Evolutionary conservation across 257 asterid genomes (phyloP).

Genomic region (Cynanchum wilfordii): DNA sequence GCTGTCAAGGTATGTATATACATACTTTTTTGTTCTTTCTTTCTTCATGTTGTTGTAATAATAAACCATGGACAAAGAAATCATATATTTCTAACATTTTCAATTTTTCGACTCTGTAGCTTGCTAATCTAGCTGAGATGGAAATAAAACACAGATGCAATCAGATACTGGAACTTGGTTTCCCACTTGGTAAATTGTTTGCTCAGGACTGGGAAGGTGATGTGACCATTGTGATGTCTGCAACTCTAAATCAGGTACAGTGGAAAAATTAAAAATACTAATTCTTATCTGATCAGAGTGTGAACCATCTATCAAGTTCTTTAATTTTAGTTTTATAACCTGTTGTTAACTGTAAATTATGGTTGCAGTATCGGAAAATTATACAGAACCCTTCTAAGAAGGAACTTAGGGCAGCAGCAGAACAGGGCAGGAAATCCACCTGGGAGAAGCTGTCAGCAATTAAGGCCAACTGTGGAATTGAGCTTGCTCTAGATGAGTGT

Average conservation of each 20-base stretch:
- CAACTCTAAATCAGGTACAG: slow-evolving; percentile 86
- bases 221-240: slow-evolving; percentile 94
- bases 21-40: not conserved
- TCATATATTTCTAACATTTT: not conserved
- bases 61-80: not conserved
- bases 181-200: slow-evolving; percentile 83
- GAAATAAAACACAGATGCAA: slow-evolving; percentile 94
- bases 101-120: slow-evolving; percentile 35
- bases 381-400: slow-evolving; percentile 77
- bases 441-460: slow-evolving; percentile 97
- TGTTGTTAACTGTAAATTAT: not conserved
- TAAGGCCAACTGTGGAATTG: slow-evolving; percentile 93
- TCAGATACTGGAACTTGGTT: slow-evolving; percentile 84
- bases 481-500: slow-evolving; percentile 87
- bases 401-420: slow-evolving; percentile 81
- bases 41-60: not conserved
- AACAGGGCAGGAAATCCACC: slow-evolving; percentile 90
- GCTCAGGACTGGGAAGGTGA: slow-evolving; percentile 99
- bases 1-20: slow-evolving; percentile 71
- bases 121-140: slow-evolving; percentile 89
- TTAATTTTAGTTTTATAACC: not conserved
- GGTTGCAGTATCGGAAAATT: slow-evolving; percentile 63
- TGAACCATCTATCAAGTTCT: not conserved
- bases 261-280: not conserved
- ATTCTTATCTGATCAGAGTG: not conserved